Conservation (phyloP, 257 asterid species). For the Linderniella brevidens region DNA sequence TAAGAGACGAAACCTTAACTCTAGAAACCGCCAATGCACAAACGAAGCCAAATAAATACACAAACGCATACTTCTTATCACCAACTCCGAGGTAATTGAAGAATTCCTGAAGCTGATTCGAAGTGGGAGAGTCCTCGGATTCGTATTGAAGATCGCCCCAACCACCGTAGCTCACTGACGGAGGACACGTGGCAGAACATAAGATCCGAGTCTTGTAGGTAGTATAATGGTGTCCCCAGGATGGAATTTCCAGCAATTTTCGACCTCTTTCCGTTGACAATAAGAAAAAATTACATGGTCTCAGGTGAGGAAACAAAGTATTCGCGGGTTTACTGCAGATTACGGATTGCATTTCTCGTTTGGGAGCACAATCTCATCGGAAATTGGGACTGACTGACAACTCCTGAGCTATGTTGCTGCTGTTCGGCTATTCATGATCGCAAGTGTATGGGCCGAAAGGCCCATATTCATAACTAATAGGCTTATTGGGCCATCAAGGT, state of each 20-base stretch:
- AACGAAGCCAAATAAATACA: conserved; percentile 65
- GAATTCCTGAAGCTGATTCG: conserved; percentile 28
- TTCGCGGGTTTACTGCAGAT: conserved; percentile 19
- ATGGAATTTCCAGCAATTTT: conserved; percentile 14
- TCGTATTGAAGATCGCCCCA: conserved; percentile 53
- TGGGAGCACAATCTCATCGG: conserved; percentile 10
- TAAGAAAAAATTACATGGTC: conserved; percentile 10
- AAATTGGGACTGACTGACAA: too few relatives aligned
- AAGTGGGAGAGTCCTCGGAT: conserved; percentile 38
- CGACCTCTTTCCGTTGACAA: conserved; percentile 13
- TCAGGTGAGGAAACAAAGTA: conserved; percentile 14
- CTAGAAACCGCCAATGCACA: conserved; percentile 79
- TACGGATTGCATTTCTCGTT: conserved; percentile 33
- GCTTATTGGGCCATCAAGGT: too few relatives aligned
- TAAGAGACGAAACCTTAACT: conserved; percentile 49
- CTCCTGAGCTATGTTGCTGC: too few relatives aligned
- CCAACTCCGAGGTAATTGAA: conserved; percentile 45
- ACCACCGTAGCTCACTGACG: conserved; percentile 41
- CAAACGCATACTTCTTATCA: conserved; percentile 51
- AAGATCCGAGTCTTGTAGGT: conserved; percentile 15
- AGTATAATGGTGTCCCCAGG: conserved; percentile 10
- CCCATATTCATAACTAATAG: too few relatives aligned
- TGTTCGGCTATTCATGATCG: too few relatives aligned
- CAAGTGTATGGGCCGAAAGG: too few relatives aligned
- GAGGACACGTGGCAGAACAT: conserved; percentile 27